Conservation (phyloP, 2,329 filamentous ascomycete species). For the Sporothrix protearum region DNA sequence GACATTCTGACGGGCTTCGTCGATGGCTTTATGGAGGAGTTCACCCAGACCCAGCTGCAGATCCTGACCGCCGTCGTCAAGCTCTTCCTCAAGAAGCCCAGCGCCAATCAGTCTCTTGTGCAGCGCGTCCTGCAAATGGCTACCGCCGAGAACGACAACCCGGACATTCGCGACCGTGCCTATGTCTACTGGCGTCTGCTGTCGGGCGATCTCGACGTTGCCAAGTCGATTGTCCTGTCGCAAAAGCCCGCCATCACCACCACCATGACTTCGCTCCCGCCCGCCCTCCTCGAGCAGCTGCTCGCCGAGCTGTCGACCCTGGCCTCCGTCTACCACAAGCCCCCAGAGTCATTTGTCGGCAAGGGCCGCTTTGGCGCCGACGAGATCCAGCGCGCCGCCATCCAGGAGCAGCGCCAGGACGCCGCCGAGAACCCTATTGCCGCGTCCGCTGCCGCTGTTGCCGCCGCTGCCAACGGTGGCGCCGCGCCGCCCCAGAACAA, state of each 20-base stretch:
- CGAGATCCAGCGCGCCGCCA: conserved; percentile 89
- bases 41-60: conserved; percentile 97
- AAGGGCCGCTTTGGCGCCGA: conserved; percentile 92
- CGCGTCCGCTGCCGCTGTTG: conserved; percentile 70
- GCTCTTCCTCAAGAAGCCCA: conserved; percentile 93
- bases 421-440: conserved; percentile 92
- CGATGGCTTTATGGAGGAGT: conserved; percentile 92
- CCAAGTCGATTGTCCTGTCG: conserved; percentile 90
- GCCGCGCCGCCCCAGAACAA: conserved; percentile 61
- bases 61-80: conserved; percentile 97
- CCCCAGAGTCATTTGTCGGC: conserved; percentile 94
- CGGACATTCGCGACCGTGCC: conserved; percentile 91
- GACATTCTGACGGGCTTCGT: conserved; percentile 90
- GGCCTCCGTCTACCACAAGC: conserved; percentile 97
- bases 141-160: conserved; percentile 94
- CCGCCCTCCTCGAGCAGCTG: conserved; percentile 81
- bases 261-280: conserved; percentile 85
- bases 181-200: conserved; percentile 98
- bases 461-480: conserved; percentile 58
- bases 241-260: conserved; percentile 92
- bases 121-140: conserved; percentile 92
- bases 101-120: conserved; percentile 83
- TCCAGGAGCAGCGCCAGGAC: conserved; percentile 92
- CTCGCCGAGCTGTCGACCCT: conserved; percentile 88
- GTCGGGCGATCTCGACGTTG: conserved; percentile 84